phyloP scores from a whole-genome alignment of 2,329 filamentous ascomycete species.

The Graphium sp. region DNA sequence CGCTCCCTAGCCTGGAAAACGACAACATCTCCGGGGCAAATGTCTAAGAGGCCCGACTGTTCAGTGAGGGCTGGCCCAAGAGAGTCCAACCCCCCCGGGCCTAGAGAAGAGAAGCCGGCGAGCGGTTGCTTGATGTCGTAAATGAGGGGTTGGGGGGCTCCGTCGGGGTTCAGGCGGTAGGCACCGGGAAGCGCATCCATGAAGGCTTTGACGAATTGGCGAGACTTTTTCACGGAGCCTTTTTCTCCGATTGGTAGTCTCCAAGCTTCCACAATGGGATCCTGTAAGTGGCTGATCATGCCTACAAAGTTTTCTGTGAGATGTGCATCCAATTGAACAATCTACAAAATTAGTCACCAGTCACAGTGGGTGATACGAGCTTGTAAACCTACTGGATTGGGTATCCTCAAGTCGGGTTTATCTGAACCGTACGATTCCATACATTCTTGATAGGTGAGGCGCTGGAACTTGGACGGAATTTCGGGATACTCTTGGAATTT shows the following conservation, averaged over 20 bases:
- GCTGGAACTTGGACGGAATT: too few species aligned
- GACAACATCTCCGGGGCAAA: constrained; percentile 61
- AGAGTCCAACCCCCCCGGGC: constrained; percentile 13
- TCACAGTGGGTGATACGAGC: too few species aligned
- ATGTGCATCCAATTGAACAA: too few species aligned
- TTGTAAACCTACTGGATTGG: constrained; percentile 40
- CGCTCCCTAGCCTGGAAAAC: constrained; percentile 64
- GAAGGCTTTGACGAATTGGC: constrained; percentile 48
- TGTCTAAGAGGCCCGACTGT: constrained; percentile 12
- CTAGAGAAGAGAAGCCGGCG: constrained; percentile 59
- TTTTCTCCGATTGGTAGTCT: constrained; percentile 12
- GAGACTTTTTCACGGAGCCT: constrained; percentile 26
- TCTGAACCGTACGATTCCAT: constrained; percentile 76
- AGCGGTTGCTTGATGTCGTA: constrained; percentile 59
- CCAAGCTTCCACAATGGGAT: constrained; percentile 61
- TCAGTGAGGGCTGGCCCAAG: too few species aligned
- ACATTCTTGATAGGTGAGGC: constrained; percentile 55
- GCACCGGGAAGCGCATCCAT: constrained; percentile 45
- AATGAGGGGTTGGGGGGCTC: constrained; percentile 65
- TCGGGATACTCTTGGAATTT: too few species aligned
- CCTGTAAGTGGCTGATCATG: constrained; percentile 54
- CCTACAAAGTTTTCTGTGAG: too few species aligned
- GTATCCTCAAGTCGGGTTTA: constrained; percentile 77
- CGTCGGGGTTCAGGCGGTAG: constrained; percentile 54
- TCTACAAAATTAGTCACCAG: too few species aligned